Base-by-base conservation (phyloP, 2,329 filamentous ascomycete genomes). In the Penicillium sp. region DNA sequence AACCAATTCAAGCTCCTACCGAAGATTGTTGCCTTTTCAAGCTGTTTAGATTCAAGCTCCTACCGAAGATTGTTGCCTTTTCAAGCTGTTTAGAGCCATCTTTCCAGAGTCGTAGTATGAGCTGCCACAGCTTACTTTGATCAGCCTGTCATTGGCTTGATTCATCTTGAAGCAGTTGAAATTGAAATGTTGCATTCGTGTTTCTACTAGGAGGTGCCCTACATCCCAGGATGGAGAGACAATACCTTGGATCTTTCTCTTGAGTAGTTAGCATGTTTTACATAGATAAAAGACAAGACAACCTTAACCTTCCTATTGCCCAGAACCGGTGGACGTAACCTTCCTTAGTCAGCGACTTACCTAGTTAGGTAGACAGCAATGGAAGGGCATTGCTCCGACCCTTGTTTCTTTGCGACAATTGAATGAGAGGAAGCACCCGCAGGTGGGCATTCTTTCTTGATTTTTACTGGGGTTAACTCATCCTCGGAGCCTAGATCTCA, bases 1-100 rank as follows among this genome's bases (percentile, higher is more conserved):
- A 60, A 57, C 52, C 54, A 55, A 57, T 57, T 56, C 58, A 52
- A 61, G 60, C 54, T 55, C 58, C 63, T 66, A 65, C 48, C 51
- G 54, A 57, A 52, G 59, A 55, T 50, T 47, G 49, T 56, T 61
- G 52, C 52, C 54, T 55, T 34, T 28, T n/a, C 35, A 6, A 14
- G 18, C 18, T 20, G 4, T 20, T 20, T 20, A 14, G 8, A 3
- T 14, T n/a, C n/a, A 52, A 61, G 60, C 54, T 55, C 58, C 63
- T 66, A 65, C 48, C 51, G 54, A 57, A 52, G 59, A 55, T 50
- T 47, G 49, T 56, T 61, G 52, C 52, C 54, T 55, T 34, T 28
- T 13, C 34, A 5, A n/a, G n/a, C n/a, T n/a, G n/a, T n/a, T n/a
- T n/a, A n/a, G 7, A 2, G n/a, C n/a, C n/a, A n/a, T n/a, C n/a